Conservation (phyloP, 192 early-diverging fungal species). For the Backusella psychrophila region DNA sequence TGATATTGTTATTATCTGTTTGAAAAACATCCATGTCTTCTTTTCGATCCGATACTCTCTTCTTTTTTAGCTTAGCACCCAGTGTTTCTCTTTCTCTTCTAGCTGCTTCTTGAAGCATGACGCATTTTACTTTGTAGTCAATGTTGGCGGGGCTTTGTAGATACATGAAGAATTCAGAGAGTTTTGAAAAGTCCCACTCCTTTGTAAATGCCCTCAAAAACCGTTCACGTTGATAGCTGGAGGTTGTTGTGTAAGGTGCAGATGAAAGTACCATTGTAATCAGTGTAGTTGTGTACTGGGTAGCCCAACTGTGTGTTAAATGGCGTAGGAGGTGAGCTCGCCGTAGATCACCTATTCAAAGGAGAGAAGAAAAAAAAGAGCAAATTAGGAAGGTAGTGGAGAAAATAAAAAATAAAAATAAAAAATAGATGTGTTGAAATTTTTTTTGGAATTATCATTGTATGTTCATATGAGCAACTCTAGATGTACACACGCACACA, state of each 20-base stretch:
- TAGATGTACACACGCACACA: not conserved
- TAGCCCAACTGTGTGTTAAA: constrained; percentile 51
- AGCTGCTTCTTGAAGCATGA: constrained; percentile 43
- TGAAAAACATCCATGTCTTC: not conserved
- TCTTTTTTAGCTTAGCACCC: constrained; percentile 26
- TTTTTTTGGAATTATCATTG: not conserved
- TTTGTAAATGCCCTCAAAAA: constrained; percentile 56
- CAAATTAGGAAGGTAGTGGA: not conserved
- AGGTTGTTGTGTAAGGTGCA: constrained; percentile 27
- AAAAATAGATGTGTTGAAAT: not conserved
- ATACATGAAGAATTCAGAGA: constrained; percentile 63
- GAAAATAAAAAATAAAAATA: not conserved
- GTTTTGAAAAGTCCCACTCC: constrained; percentile 63
- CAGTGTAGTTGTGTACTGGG: constrained; percentile 49
- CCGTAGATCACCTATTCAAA: constrained; percentile 41
- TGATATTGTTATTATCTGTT: not conserved
- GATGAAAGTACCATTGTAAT: constrained; percentile 46
- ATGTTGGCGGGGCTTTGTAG: constrained; percentile 50
- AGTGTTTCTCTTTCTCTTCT: constrained; percentile 29
- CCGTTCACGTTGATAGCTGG: constrained; percentile 24
- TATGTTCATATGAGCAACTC: not conserved
- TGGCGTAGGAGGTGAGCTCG: constrained; percentile 45
- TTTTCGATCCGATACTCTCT: constrained; percentile 8
- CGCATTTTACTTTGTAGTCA: constrained; percentile 40
- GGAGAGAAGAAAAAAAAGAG: not conserved